A percentile compares a stretch with the other conserved stretches of the same genome.
Evolutionary conservation across 2,329 filamentous ascomycete species (phyloP).

Genomic region (Thelonectria rubi): DNA sequence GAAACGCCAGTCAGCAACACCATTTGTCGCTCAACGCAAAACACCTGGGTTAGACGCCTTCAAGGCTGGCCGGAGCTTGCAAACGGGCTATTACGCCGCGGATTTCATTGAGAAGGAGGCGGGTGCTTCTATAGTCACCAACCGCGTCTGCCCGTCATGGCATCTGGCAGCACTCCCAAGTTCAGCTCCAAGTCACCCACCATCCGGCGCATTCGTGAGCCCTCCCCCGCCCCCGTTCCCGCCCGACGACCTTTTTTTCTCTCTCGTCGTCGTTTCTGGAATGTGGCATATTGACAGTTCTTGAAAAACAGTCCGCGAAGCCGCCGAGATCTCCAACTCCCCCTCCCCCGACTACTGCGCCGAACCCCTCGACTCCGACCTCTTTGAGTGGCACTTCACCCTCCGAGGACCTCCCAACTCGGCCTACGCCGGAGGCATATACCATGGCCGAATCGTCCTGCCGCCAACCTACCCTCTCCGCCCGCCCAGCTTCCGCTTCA

Average conservation of each 20-base stretch:
- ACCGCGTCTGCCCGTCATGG: constrained; percentile 47
- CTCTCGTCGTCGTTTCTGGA: background rate
- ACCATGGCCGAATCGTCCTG: constrained; percentile 94
- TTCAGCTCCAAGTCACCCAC: constrained; percentile 83
- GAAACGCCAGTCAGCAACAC: constrained; percentile 13
- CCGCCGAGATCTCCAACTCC: constrained; percentile 80
- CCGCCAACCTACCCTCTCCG: constrained; percentile 90
- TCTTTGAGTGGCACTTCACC: constrained; percentile 99
- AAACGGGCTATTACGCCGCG: background rate
- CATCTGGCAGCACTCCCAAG: constrained; percentile 52
- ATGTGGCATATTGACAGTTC: background rate
- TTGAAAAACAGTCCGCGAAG: constrained; percentile 77
- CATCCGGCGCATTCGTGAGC: constrained; percentile 82
- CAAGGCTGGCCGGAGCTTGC: background rate
- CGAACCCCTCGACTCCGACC: constrained; percentile 83
- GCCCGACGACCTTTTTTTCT: background rate
- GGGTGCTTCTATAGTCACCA: background rate
- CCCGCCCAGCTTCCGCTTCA: constrained; percentile 94
- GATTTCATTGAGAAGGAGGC: background rate
- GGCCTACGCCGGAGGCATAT: constrained; percentile 82
- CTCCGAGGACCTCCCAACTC: constrained; percentile 87
- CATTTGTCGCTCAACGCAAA: background rate
- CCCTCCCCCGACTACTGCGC: constrained; percentile 89
- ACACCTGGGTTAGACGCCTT: background rate
- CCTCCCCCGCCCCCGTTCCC: constrained; percentile 8